Percentiles rank a stretch among this genome's conserved stretches.
Conservation (phyloP, 2,329 filamentous ascomycete species). For the Fusarium avenaceum region DNA sequence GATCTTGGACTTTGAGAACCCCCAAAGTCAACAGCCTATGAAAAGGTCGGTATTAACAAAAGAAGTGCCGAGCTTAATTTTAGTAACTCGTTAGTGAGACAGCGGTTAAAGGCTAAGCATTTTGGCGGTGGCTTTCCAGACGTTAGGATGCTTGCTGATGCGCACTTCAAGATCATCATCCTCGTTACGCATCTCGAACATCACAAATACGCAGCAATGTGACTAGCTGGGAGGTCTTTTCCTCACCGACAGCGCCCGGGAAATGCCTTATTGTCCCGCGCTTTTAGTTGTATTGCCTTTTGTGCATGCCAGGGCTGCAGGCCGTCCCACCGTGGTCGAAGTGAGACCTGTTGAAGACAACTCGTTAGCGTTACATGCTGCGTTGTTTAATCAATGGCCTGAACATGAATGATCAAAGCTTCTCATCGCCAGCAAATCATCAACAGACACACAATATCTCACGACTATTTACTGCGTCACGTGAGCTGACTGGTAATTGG, state of each 20-base stretch:
- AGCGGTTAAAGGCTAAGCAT: neutral
- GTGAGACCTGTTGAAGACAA: no score
- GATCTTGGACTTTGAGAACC: neutral
- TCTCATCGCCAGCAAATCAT: conserved; percentile 29
- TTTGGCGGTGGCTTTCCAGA: neutral
- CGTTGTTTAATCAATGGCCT: conserved; percentile 8
- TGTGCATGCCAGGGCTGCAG: no score
- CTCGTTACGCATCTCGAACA: conserved; percentile 1
- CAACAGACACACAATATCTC: conserved; percentile 30
- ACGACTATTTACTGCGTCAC: conserved; percentile 23
- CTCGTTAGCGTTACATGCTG: conserved; percentile 14
- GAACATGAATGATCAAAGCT: conserved; percentile 21
- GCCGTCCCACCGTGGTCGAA: conserved; percentile 1
- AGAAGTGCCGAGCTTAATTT: neutral
- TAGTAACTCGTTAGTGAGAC: conserved; percentile 7
- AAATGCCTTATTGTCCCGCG: conserved; percentile 1
- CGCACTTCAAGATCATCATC: conserved; percentile 9
- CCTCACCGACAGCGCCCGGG: conserved; percentile 15
- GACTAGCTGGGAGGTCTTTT: neutral
- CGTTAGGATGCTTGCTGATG: conserved; percentile 3
- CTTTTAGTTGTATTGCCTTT: neutral
- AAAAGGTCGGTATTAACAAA: conserved; percentile 17
- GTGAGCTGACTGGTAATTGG: conserved; percentile 34
- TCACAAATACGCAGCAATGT: neutral
- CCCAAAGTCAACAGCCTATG: conserved; percentile 10